Evolutionary conservation across 2,329 filamentous ascomycete genomes (phyloP).

Genomic region (Diplodia intermedia): DNA sequence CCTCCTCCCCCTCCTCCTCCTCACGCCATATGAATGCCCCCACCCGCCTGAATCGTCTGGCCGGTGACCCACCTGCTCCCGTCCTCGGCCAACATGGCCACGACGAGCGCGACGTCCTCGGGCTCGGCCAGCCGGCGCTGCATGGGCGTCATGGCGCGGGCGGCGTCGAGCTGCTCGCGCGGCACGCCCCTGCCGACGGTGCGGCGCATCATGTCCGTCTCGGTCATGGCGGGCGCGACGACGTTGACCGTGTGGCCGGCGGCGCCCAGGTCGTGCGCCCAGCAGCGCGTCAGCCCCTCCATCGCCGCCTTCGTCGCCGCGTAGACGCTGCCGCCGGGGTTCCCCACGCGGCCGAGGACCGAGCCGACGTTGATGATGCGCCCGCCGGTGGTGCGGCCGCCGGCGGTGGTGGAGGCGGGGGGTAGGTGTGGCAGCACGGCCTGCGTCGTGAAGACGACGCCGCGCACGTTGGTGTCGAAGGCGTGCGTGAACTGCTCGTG

Average conservation of each 20-base stretch:
- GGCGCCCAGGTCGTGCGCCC: conserved; percentile 64
- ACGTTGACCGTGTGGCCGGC: conserved; percentile 67
- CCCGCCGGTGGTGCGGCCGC: conserved; percentile 71
- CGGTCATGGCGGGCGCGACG: conserved; percentile 66
- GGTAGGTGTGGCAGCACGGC: conserved; percentile 81
- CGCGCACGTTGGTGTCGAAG: conserved; percentile 92
- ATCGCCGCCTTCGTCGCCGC: conserved; percentile 90
- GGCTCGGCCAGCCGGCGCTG: conserved; percentile 60
- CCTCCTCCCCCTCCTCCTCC: neutral
- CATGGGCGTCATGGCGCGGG: conserved; percentile 56
- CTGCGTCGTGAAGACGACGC: conserved; percentile 96
- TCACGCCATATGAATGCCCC: conserved; percentile 52
- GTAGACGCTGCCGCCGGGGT: conserved; percentile 86
- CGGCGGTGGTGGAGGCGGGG: conserved; percentile 55
- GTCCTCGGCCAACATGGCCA: conserved; percentile 61
- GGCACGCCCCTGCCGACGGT: conserved; percentile 49
- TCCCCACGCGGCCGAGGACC: conserved; percentile 85
- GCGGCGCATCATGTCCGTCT: conserved; percentile 62
- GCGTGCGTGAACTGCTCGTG: conserved; percentile 83
- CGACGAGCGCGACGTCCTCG: conserved; percentile 63
- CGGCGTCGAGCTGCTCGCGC: conserved; percentile 56
- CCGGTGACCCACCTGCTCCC: conserved; percentile 55
- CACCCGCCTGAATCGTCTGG: conserved; percentile 63
- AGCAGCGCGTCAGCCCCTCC: conserved; percentile 65
- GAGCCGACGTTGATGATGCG: conserved; percentile 96